Percentiles rank a stretch among this genome's conserved stretches.
phyloP scores from a whole-genome alignment of 352 stramenopile species.

The Phytophthora tubulina region DNA sequence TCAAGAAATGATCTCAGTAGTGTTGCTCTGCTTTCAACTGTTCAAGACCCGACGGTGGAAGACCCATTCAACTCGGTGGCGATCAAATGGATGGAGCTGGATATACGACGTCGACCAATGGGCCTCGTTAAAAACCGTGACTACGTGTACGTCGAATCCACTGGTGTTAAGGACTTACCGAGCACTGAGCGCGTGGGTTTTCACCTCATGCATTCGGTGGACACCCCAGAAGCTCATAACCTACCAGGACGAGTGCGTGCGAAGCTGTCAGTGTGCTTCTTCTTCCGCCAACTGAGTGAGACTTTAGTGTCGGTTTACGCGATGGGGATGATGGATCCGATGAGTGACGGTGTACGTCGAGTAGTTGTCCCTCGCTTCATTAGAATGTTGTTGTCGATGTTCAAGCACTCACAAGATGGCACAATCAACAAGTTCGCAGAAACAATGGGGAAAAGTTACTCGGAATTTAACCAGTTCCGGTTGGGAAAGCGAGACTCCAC shows the following conservation, averaged over 20 bases:
- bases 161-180: slow-evolving; percentile 38
- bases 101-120: slow-evolving; percentile 34
- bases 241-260: slow-evolving; percentile 41
- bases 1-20: slow-evolving; percentile 47
- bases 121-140: slow-evolving; percentile 50
- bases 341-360: slow-evolving; percentile 26
- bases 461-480: slow-evolving; percentile 18
- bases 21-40: slow-evolving; percentile 25
- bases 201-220: slow-evolving; percentile 53
- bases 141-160: slow-evolving; percentile 63
- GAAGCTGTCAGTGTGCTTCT: slow-evolving; percentile 42
- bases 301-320: slow-evolving; percentile 50
- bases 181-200: slow-evolving; percentile 51
- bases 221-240: slow-evolving; percentile 25
- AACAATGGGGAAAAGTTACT: slow-evolving; percentile 20
- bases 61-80: slow-evolving; percentile 47
- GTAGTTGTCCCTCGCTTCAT: slow-evolving; percentile 22
- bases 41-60: slow-evolving; percentile 37
- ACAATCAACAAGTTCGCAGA: slow-evolving; percentile 40
- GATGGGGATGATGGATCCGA: slow-evolving; percentile 40
- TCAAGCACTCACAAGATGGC: slow-evolving; percentile 22
- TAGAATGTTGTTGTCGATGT: slow-evolving; percentile 34
- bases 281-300: slow-evolving; percentile 47
- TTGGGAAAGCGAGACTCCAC: slow-evolving; percentile 10
- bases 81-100: slow-evolving; percentile 45